These are phyloP conservation scores for Hibiscus syriacus DNA, from an alignment of 345 rosid species.

Conservation along the genomic window DNA sequence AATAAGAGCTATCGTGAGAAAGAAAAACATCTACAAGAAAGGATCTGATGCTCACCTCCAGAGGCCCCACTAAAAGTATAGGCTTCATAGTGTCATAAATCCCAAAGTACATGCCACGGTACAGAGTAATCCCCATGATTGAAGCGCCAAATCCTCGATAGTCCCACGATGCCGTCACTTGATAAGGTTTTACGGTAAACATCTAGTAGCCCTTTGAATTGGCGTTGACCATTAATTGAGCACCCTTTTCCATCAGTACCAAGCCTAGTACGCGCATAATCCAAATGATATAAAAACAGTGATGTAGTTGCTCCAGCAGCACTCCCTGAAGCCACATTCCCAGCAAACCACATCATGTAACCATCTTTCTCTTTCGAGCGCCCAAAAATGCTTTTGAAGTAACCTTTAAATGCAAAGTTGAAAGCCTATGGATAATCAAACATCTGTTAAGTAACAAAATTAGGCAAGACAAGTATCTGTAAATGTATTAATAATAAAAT, in stretches of 20 bases:
- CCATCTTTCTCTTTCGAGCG: constrained; percentile 83
- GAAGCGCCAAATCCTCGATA: constrained; percentile 91
- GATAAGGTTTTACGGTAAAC: constrained; percentile 70
- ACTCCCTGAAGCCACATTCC: constrained; percentile 90
- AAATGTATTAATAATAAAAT: neutral
- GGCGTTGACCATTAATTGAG: constrained; percentile 46
- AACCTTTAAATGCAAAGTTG: constrained; percentile 96
- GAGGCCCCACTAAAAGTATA: constrained; percentile 65
- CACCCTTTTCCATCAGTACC: constrained; percentile 74
- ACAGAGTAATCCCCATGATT: constrained; percentile 75
- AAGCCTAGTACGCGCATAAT: constrained; percentile 77
- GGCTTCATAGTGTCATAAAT: constrained; percentile 90
- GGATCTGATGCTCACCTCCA: constrained; percentile 45
- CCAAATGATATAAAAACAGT: constrained; percentile 75
- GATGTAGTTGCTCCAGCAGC: constrained; percentile 96
- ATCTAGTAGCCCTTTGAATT: constrained; percentile 75
- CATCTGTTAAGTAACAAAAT: constrained; percentile 45
- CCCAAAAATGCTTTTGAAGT: constrained; percentile 71
- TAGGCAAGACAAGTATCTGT: constrained; percentile 14
- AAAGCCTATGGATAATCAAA: constrained; percentile 76
- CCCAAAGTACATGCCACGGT: constrained; percentile 93
- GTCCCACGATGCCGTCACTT: constrained; percentile 63
- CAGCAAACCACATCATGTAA: constrained; percentile 72
- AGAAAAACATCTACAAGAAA: neutral
- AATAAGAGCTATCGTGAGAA: neutral